Conservation (phyloP, 139 green algal species). For the Chlamydomonas asymmetrica region DNA sequence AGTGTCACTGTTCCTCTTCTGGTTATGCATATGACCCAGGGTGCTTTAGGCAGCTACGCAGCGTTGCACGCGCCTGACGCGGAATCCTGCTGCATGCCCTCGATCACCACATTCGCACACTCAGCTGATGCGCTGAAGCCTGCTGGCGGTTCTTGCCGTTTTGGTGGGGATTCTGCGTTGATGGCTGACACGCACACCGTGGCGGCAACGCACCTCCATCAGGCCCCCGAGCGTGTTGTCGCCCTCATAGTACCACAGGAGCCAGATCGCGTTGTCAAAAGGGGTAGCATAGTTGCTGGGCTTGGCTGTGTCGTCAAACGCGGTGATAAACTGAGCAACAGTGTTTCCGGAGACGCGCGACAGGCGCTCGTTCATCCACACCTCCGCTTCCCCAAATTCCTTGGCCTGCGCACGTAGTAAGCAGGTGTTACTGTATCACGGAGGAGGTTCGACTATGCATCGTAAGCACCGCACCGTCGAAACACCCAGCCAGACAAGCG, state of each 20-base stretch:
- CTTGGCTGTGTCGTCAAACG: conserved; percentile 72
- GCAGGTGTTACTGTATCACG: too few relatives aligned
- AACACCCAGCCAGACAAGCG: neutral
- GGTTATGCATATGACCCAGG: too few relatives aligned
- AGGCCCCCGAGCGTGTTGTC: conserved; percentile 74
- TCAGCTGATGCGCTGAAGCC: too few relatives aligned
- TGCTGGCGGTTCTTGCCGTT: conserved; percentile 47
- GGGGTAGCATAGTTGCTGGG: neutral
- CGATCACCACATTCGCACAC: neutral
- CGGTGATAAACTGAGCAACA: conserved; percentile 81
- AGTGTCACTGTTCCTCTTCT: neutral
- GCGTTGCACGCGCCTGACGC: too few relatives aligned
- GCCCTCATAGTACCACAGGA: conserved; percentile 85
- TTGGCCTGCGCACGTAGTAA: conserved; percentile 84
- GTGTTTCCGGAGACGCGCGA: conserved; percentile 61
- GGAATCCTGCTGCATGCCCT: too few relatives aligned
- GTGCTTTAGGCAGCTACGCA: too few relatives aligned
- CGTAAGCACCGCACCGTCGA: too few relatives aligned
- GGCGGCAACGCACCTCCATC: conserved; percentile 37
- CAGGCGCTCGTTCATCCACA: conserved; percentile 99
- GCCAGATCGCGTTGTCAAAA: conserved; percentile 48
- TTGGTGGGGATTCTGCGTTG: conserved; percentile 6
- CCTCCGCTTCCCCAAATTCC: conserved; percentile 96
- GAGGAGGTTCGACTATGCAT: too few relatives aligned
- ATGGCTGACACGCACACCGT: neutral